Conservation (phyloP, 805 yeast species). For the Isabelozyma pseudorhagii region DNA sequence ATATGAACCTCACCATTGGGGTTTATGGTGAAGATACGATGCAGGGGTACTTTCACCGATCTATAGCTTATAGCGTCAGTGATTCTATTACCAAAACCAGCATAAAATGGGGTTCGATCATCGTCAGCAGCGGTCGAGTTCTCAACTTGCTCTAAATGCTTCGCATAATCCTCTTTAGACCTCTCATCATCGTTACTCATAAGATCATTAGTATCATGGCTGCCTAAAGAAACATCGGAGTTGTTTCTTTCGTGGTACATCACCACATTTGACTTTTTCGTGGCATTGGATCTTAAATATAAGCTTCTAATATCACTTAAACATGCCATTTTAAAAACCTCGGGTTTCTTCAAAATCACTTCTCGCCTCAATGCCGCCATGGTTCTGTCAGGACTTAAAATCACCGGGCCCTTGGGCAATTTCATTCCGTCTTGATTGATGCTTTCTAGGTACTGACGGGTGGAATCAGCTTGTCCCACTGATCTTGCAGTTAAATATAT, state of each 20-base stretch:
- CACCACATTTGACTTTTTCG: background rate
- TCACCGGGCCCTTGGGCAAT: slow-evolving; percentile 89
- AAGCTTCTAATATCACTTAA: slow-evolving; percentile 77
- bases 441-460: slow-evolving; percentile 76
- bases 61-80: slow-evolving; percentile 95
- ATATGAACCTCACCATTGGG: slow-evolving; percentile 96
- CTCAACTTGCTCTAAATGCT: background rate
- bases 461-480: slow-evolving; percentile 92
- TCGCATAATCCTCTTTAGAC: background rate
- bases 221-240: background rate
- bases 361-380: slow-evolving; percentile 93
- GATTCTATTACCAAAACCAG: slow-evolving; percentile 95
- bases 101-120: slow-evolving; percentile 81
- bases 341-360: slow-evolving; percentile 91
- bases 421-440: slow-evolving; percentile 66
- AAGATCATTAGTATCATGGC: background rate
- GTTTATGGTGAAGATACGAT: slow-evolving; percentile 91
- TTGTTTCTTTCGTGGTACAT: background rate
- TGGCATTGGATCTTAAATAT: slow-evolving; percentile 37
- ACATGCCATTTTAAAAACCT: slow-evolving; percentile 98
- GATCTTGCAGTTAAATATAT: slow-evolving; percentile 93
- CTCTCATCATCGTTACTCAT: background rate
- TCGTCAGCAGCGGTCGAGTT: slow-evolving; percentile 23
- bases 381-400: slow-evolving; percentile 91
- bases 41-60: slow-evolving; percentile 90